Percentiles rank a stretch among this genome's conserved stretches.
Evolutionary conservation across 1,284 basidiomycete species (phyloP).

Genomic region (Boletus holoroseus): DNA sequence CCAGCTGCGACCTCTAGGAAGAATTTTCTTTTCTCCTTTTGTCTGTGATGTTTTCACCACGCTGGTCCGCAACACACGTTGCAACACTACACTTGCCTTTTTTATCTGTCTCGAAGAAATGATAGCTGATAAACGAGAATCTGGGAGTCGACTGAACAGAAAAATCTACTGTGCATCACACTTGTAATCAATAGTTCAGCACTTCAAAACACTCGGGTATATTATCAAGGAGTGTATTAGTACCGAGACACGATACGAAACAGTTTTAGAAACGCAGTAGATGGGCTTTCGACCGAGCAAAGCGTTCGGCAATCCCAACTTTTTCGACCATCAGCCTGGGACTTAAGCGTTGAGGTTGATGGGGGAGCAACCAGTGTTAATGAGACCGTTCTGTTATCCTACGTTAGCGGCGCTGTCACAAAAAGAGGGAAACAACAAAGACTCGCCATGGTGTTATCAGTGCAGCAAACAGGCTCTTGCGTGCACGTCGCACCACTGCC

Average conservation of each 20-base stretch:
- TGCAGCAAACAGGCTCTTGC: slow-evolving; percentile 31
- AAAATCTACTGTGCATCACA: too few species aligned
- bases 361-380: slow-evolving; percentile 30
- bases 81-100: too few species aligned
- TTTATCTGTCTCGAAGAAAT: too few species aligned
- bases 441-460: slow-evolving; percentile 16
- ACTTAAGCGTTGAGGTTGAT: slow-evolving; percentile 20
- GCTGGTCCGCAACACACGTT: too few species aligned
- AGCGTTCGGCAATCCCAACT: neutral
- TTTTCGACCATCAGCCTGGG: neutral
- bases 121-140: too few species aligned
- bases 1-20: too few species aligned
- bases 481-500: slow-evolving; percentile 8
- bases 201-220: neutral
- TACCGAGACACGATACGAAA: neutral
- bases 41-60: too few species aligned
- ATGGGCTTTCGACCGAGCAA: neutral
- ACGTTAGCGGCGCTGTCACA: rapidly evolving
- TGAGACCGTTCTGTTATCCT: slow-evolving; percentile 24
- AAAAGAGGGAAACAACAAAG: rapidly evolving
- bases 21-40: too few species aligned
- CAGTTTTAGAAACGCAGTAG: neutral
- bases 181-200: neutral
- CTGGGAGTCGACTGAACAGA: too few species aligned
- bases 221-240: neutral